Base-by-base conservation (phyloP, 2,329 filamentous ascomycete species). In the Teratosphaeria viscida region DNA sequence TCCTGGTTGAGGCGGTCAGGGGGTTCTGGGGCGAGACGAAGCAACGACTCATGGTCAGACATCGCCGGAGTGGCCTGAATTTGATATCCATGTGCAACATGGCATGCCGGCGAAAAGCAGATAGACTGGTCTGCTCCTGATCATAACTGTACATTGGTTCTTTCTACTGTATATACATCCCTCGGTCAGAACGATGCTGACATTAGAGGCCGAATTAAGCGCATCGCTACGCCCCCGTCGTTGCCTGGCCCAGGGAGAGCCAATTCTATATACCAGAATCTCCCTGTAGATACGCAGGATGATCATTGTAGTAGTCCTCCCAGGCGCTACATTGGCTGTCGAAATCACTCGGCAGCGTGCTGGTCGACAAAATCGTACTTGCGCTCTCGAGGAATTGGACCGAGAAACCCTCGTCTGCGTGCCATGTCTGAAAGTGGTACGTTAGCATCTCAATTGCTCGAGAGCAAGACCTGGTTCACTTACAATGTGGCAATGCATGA, bases 401-500 rank as follows among this genome's bases (percentile, higher is more conserved):
- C 1, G 68, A 66, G 39, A 72, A 64, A 23, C 71, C 71, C 35
- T 71, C 71, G 56, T 68, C 67, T 1, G 68, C 67, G 59, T 72
- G 70, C 70, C 70, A 72, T 23, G 66, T 64, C 62, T 64, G 27
- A 2, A 8, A 23, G 49, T 49, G 2, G n/a, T n/a, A 16, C n/a
- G 6, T 49, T 11, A 49, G 43, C 23, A 49, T 39, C 32, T 12
- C 5, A 39, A 4, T 26, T 35, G 27, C 35, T 37, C 7, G 12
- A 8, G 12, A 8, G 34, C 14, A 19, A n/a, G 29, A 3, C 43
- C 14, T 23, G 12, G 11, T 58, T 54, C 57, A 58, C 53, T 34
- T 29, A 59, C 73, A 59, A 76, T 75, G 65, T 77, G 75, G 59
- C 75, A 76, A 60, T 77, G 74, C 65, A 75, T 66, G 6, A 59